Evolutionary conservation across 1,284 basidiomycete genomes (phyloP).

Genomic region (Golubevia sp.): DNA sequence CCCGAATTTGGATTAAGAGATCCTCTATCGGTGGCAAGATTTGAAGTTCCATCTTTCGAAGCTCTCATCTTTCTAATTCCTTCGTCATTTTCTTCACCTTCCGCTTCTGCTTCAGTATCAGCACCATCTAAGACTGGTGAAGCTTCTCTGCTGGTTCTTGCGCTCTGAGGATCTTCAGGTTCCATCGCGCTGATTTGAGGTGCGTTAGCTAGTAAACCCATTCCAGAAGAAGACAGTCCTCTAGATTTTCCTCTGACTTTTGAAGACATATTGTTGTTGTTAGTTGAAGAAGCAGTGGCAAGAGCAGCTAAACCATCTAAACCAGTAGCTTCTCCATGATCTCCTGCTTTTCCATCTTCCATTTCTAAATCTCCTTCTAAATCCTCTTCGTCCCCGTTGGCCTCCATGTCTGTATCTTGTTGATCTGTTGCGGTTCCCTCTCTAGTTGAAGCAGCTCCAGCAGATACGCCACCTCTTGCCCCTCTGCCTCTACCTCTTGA

Average conservation of each 20-base stretch:
- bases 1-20: background rate
- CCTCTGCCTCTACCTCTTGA: too few relatives aligned
- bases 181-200: background rate
- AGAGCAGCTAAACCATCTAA: constrained; percentile 45
- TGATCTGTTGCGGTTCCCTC: too few relatives aligned
- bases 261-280: background rate
- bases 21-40: background rate
- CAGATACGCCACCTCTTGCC: too few relatives aligned
- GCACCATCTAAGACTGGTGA: background rate
- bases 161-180: background rate
- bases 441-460: too few relatives aligned
- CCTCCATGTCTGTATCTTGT: too few relatives aligned
- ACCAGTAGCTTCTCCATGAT: constrained; percentile 38
- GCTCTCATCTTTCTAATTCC: background rate
- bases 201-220: background rate
- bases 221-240: background rate
- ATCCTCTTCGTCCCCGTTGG: constrained; percentile 4
- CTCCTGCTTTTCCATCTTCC: constrained; percentile 12
- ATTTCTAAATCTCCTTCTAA: constrained; percentile 7
- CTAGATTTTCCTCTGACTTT: background rate
- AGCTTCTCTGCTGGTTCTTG: too few relatives aligned
- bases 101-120: background rate
- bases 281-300: constrained; percentile 19
- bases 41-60: background rate
- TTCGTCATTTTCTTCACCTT: background rate